Evolutionary conservation across 73 alveolate genomes (phyloP), one percentile per base, ranked within the genome.

Genomic region (Effrenium voratum): DNA sequence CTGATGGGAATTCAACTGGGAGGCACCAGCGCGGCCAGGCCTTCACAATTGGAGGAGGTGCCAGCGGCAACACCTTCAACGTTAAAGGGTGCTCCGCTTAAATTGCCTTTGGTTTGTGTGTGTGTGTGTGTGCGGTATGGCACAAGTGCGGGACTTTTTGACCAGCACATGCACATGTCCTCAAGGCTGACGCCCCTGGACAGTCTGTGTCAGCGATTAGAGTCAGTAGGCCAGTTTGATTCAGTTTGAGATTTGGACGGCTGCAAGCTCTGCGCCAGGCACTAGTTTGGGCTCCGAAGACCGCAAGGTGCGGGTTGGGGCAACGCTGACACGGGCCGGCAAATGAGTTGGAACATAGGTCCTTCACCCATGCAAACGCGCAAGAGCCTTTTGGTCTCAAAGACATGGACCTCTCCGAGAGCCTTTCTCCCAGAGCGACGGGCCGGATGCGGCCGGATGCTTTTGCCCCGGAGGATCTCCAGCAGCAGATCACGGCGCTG

Each of bases 31-130:
- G 81, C 36, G 44, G 4, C 6, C 66, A 85, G 94, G 94, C 95
- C 43, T 87, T 87, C 49, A 87, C 95, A 36, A 87, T 87, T 30
- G 95, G 95, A 43, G 95, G 95, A 19, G 95, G 95, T 30, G 95
- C 95, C 6, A 60, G 84, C 16, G 95, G 95, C 46, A 82, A 87
- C 66, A 3, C 90, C 79, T 52, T 68, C 80, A 68, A 83, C 95
- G 28, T 87, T 82, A 87, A 87, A 83, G 95, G 95, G 40, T n/a
- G n/a, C n/a, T n/a, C n/a, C n/a, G n/a, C n/a, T n/a, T n/a, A n/a
- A n/a, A n/a, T n/a, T n/a, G n/a, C n/a, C n/a, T n/a, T n/a, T n/a
- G n/a, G n/a, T n/a, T n/a, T n/a, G n/a, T n/a, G n/a, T n/a, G n/a
- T n/a, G n/a, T n/a, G n/a, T n/a, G n/a, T n/a, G n/a, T n/a, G n/a